Percentiles rank a stretch among this genome's conserved stretches.
These are phyloP conservation scores for Aphanoascus verrucosus DNA, from an alignment of 2,329 filamentous ascomycete species.

Conservation along the genomic window DNA sequence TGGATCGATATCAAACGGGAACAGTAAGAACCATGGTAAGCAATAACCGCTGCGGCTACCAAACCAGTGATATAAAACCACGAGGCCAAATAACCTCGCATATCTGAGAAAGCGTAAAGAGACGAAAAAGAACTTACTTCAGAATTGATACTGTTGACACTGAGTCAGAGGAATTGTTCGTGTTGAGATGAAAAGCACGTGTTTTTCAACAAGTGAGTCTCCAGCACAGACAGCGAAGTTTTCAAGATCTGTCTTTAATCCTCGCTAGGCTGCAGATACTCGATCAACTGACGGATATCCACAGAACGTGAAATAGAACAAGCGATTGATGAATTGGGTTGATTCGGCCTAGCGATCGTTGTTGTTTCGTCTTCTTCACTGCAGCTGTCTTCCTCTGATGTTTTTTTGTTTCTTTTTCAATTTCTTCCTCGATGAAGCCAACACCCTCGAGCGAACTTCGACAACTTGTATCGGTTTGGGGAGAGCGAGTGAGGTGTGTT, in stretches of 20 bases:
- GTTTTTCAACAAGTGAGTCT: too few relatives aligned
- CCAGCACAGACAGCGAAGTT: neutral
- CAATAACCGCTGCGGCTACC: neutral
- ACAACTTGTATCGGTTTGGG: neutral
- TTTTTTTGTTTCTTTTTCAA: too few relatives aligned
- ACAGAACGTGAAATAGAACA: neutral
- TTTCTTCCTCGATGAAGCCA: too few relatives aligned
- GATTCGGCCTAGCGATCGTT: neutral
- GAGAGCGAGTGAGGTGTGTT: constrained; percentile 3
- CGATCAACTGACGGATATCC: neutral
- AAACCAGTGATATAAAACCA: constrained; percentile 1
- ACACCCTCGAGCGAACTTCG: too few relatives aligned
- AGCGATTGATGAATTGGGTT: neutral
- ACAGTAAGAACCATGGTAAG: neutral
- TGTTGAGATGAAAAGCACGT: too few relatives aligned
- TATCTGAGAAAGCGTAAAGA: neutral
- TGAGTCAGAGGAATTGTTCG: neutral
- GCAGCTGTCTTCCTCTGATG: too few relatives aligned
- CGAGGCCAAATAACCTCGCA: neutral
- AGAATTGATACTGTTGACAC: neutral
- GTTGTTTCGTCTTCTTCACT: too few relatives aligned
- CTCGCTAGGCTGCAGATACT: neutral
- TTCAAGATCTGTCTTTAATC: neutral
- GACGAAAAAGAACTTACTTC: neutral
- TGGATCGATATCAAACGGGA: constrained; percentile 1